Percentiles rank a stretch among this genome's conserved stretches.
Conservation (phyloP, 2,329 filamentous ascomycete species). For the Neopestalotiopsis sp. region DNA sequence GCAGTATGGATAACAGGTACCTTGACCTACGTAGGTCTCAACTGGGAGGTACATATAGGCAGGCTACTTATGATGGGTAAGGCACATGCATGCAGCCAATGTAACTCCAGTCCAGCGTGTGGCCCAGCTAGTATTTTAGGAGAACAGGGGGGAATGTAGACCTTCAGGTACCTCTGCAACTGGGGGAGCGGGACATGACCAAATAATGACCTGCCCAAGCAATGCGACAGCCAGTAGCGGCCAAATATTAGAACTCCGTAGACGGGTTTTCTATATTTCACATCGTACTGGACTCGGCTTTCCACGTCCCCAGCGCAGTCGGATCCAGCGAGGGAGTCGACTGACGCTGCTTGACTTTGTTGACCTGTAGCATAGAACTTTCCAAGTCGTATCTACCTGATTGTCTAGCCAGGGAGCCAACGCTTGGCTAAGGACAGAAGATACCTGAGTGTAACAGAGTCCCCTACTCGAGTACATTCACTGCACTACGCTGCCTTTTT, state of each 20-base stretch:
- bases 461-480: too few species aligned
- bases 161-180: not conserved
- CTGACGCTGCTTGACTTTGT: not conserved
- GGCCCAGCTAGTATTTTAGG: not conserved
- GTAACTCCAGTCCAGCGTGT: not conserved
- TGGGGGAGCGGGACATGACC: conserved; percentile 5
- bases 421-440: too few species aligned
- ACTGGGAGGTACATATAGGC: too few species aligned
- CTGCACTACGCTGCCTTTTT: too few species aligned
- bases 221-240: not conserved
- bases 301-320: not conserved
- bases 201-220: not conserved
- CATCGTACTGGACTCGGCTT: not conserved
- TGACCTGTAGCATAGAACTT: too few species aligned
- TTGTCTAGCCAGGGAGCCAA: too few species aligned
- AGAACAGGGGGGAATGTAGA: not conserved
- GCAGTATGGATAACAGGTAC: not conserved
- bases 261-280: not conserved
- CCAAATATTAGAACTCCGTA: not conserved
- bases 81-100: not conserved
- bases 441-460: too few species aligned
- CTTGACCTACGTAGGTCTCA: not conserved
- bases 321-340: not conserved
- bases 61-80: not conserved
- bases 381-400: too few species aligned